A percentile compares a stretch with the other conserved stretches of the same genome.
Evolutionary conservation across 805 yeast genomes (phyloP).

Genomic region (Cyberlindnera maritima): DNA sequence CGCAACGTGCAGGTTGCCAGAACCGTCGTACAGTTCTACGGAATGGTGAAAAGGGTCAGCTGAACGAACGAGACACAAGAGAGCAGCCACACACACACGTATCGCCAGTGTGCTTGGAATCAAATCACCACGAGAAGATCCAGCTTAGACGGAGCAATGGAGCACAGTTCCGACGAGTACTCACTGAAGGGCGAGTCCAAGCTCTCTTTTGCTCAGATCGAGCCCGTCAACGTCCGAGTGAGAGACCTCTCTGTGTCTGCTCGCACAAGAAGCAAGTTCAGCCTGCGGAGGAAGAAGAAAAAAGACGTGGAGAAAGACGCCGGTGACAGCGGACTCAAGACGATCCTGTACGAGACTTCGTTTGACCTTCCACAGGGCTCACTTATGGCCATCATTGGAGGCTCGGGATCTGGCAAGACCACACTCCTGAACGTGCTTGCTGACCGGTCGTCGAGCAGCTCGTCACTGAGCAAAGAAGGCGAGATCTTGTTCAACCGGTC

Average conservation of each 20-base stretch:
- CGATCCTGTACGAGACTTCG: slow-evolving; percentile 39
- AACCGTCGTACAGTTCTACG: too few species aligned
- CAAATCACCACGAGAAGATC: too few species aligned
- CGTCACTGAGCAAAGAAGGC: slow-evolving; percentile 42
- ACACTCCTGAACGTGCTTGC: slow-evolving; percentile 71
- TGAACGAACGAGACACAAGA: too few species aligned
- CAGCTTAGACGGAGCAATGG: not conserved
- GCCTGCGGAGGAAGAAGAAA: not conserved
- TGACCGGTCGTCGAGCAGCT: slow-evolving; percentile 39
- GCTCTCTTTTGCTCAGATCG: slow-evolving; percentile 17
- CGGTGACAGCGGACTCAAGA: not conserved
- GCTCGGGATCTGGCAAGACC: slow-evolving; percentile 87
- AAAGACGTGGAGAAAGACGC: slow-evolving; percentile 6
- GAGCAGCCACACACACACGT: too few species aligned
- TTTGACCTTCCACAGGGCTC: slow-evolving; percentile 63
- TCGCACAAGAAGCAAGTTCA: not conserved
- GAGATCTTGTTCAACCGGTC: slow-evolving; percentile 34
- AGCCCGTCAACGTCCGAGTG: slow-evolving; percentile 17
- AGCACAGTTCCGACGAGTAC: not conserved
- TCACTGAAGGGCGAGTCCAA: slow-evolving; percentile 1
- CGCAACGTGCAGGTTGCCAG: too few species aligned
- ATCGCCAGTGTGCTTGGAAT: too few species aligned
- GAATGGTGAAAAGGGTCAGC: too few species aligned
- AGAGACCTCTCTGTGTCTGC: slow-evolving; percentile 18
- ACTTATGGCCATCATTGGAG: slow-evolving; percentile 82